phyloP scores from a whole-genome alignment of 495 filamentous ascomycete species.

The Penicillium turbatum region DNA sequence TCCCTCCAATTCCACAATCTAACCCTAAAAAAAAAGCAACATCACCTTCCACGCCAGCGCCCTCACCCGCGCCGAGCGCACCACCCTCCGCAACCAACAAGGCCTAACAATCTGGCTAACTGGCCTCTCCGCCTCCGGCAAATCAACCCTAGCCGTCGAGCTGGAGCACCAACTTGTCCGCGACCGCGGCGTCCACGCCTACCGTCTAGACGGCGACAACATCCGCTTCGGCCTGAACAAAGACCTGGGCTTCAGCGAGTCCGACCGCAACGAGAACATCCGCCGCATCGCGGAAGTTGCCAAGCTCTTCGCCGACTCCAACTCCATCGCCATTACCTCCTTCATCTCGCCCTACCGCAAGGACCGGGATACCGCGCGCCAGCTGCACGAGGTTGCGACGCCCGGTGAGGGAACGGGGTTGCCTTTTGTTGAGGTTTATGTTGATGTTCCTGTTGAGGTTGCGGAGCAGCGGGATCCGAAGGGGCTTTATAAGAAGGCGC shows the following conservation, averaged over 20 bases:
- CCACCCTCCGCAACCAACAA: slow-evolving; percentile 69
- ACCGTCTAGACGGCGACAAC: slow-evolving; percentile 97
- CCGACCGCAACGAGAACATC: slow-evolving; percentile 96
- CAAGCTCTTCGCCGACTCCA: slow-evolving; percentile 89
- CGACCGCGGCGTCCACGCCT: slow-evolving; percentile 70
- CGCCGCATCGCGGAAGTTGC: slow-evolving; percentile 93
- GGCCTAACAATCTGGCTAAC: slow-evolving; percentile 98
- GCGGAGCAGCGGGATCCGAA: slow-evolving; percentile 97
- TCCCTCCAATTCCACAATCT: slow-evolving; percentile 6
- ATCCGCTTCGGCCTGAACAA: slow-evolving; percentile 97
- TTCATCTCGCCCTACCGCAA: slow-evolving; percentile 94
- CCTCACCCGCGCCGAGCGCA: slow-evolving; percentile 82
- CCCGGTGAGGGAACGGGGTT: slow-evolving; percentile 52
- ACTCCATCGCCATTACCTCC: slow-evolving; percentile 82
- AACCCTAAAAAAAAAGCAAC: slow-evolving; percentile 64
- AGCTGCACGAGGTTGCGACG: slow-evolving; percentile 60
- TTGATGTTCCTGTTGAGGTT: slow-evolving; percentile 81
- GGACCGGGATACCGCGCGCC: slow-evolving; percentile 77
- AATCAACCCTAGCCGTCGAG: slow-evolving; percentile 92
- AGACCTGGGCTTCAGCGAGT: slow-evolving; percentile 90
- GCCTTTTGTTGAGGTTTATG: slow-evolving; percentile 88
- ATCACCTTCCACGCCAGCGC: slow-evolving; percentile 96
- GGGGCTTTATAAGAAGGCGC: slow-evolving; percentile 94
- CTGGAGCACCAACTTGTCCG: slow-evolving; percentile 88
- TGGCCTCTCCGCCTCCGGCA: slow-evolving; percentile 89